These are phyloP conservation scores for Ceratocystis albifundus DNA, from an alignment of 2,329 filamentous ascomycete species.

Conservation along the genomic window DNA sequence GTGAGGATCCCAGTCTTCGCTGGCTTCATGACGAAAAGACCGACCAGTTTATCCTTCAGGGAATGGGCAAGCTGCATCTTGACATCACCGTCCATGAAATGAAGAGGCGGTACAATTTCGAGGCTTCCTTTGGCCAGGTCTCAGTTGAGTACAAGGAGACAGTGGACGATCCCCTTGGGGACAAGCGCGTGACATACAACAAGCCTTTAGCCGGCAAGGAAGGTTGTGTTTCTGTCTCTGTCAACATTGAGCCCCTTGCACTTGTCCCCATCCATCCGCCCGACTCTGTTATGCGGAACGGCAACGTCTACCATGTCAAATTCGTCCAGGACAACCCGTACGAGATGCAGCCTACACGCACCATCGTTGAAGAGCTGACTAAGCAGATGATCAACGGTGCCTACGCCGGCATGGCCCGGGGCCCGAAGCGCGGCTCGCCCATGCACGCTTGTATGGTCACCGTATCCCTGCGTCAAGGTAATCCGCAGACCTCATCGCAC, in stretches of 20 bases:
- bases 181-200: constrained; percentile 57
- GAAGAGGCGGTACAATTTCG: constrained; percentile 66
- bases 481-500: constrained; percentile 55
- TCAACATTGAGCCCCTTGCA: constrained; percentile 49
- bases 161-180: constrained; percentile 45
- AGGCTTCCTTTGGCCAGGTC: constrained; percentile 79
- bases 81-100: constrained; percentile 86
- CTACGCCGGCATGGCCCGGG: constrained; percentile 70
- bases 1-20: constrained; percentile 86
- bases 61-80: constrained; percentile 92
- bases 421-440: constrained; percentile 68
- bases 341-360: constrained; percentile 15
- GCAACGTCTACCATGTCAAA: constrained; percentile 52
- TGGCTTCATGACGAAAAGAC: constrained; percentile 78
- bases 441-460: constrained; percentile 64
- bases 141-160: constrained; percentile 93
- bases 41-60: constrained; percentile 83
- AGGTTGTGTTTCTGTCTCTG: constrained; percentile 66
- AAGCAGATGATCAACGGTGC: constrained; percentile 65
- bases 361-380: constrained; percentile 35
- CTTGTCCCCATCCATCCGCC: constrained; percentile 31
- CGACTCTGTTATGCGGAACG: constrained; percentile 47
- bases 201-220: constrained; percentile 67
- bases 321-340: constrained; percentile 1
- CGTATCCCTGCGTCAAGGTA: constrained; percentile 45